A percentile compares a stretch with the other conserved stretches of the same genome.
Conservation (phyloP, 2,329 filamentous ascomycete genomes). For the Fusarium tricinctum region DNA sequence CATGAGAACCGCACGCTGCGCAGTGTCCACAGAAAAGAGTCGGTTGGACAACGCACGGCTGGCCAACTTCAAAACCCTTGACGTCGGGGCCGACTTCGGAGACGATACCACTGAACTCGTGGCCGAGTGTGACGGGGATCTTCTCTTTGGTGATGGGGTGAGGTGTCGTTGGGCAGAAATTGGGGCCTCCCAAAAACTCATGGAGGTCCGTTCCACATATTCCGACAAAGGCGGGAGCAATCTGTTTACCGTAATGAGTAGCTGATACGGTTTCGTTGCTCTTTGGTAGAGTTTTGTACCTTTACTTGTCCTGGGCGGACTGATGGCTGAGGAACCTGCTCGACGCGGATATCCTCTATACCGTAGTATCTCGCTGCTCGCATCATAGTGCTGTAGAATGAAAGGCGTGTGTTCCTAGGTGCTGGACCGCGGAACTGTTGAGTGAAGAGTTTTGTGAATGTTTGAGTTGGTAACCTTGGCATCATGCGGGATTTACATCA, state of each 20-base stretch:
- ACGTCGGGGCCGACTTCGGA: conserved; percentile 69
- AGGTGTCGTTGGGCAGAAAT: conserved; percentile 62
- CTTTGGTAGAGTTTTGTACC: neutral
- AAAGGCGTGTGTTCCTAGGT: conserved; percentile 1
- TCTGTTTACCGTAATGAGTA: conserved; percentile 15
- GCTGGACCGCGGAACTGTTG: conserved; percentile 3
- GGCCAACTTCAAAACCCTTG: conserved; percentile 63
- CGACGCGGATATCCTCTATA: conserved; percentile 67
- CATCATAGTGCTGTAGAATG: conserved; percentile 61
- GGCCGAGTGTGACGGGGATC: conserved; percentile 72
- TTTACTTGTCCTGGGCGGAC: conserved; percentile 66
- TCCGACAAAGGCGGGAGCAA: conserved; percentile 59
- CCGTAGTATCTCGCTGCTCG: conserved; percentile 68
- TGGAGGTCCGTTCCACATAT: conserved; percentile 62
- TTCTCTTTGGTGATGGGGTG: conserved; percentile 70
- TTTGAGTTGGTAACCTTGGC: neutral
- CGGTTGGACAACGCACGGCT: conserved; percentile 72
- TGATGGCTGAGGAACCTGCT: conserved; percentile 62
- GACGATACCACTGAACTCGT: conserved; percentile 74
- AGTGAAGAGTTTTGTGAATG: conserved; percentile 7
- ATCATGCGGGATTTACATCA: neutral
- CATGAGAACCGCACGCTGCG: conserved; percentile 64
- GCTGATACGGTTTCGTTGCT: rapidly evolving
- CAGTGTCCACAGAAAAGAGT: conserved; percentile 71
- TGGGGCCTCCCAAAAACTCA: conserved; percentile 53